Percentiles rank a stretch among this genome's conserved stretches.
phyloP scores from a whole-genome alignment of 805 yeast genomes.

The Kuraishia borneana region DNA sequence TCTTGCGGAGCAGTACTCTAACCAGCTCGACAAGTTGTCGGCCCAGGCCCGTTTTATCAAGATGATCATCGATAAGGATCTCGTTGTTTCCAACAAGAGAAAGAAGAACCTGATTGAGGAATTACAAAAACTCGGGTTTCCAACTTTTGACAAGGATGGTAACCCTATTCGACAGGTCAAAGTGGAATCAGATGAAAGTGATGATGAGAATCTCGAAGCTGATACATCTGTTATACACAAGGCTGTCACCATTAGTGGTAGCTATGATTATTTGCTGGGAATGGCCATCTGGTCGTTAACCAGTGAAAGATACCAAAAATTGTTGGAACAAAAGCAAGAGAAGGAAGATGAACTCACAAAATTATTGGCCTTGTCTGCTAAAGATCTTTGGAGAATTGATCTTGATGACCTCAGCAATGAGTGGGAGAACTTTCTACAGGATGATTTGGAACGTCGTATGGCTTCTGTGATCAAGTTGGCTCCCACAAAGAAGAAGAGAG shows the following conservation, averaged over 20 bases:
- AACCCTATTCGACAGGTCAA: slow-evolving; percentile 40
- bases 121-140: slow-evolving; percentile 56
- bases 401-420: slow-evolving; percentile 58
- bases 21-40: slow-evolving; percentile 62
- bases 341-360: slow-evolving; percentile 61
- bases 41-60: slow-evolving; percentile 88
- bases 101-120: slow-evolving; percentile 52
- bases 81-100: slow-evolving; percentile 67
- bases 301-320: slow-evolving; percentile 72
- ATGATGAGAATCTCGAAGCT: slow-evolving; percentile 18
- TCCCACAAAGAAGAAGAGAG: slow-evolving; percentile 25
- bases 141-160: slow-evolving; percentile 63
- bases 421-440: slow-evolving; percentile 58
- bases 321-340: slow-evolving; percentile 60
- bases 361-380: slow-evolving; percentile 60
- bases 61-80: slow-evolving; percentile 68
- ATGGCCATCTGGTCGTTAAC: slow-evolving; percentile 95
- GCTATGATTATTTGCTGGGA: slow-evolving; percentile 80
- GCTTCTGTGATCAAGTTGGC: slow-evolving; percentile 34
- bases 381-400: slow-evolving; percentile 82
- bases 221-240: slow-evolving; percentile 26
- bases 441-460: slow-evolving; percentile 51
- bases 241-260: slow-evolving; percentile 40
- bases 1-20: slow-evolving; percentile 54
- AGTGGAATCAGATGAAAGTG: slow-evolving; percentile 28